Evolutionary conservation across 1,139 yeast species (phyloP).

Genomic region (Meyerozyma carpophila): DNA sequence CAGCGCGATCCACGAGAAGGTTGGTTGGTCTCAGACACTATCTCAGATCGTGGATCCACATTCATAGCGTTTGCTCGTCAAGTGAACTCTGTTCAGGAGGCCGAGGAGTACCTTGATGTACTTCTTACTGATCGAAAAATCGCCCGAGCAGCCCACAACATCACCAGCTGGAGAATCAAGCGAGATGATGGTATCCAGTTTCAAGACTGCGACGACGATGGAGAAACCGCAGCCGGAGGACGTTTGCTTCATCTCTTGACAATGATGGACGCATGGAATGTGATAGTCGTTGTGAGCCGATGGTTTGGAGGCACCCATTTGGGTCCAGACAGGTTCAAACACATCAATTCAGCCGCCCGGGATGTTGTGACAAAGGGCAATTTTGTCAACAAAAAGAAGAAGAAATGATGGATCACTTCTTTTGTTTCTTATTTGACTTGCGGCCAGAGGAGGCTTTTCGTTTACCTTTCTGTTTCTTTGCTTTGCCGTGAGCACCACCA

Average conservation of each 20-base stretch:
- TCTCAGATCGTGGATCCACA: conserved; percentile 78
- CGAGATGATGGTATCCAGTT: conserved; percentile 46
- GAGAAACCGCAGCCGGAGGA: conserved; percentile 96
- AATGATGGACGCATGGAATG: conserved; percentile 79
- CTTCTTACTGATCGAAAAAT: conserved; percentile 64
- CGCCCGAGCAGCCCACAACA: conserved; percentile 68
- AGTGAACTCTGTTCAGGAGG: conserved; percentile 63
- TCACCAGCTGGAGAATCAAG: conserved; percentile 79
- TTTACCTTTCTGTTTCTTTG: conserved; percentile 15
- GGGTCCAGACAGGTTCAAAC: conserved; percentile 93
- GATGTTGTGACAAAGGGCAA: conserved; percentile 72
- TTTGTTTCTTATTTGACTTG: conserved; percentile 16
- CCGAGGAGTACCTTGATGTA: conserved; percentile 42
- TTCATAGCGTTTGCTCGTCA: conserved; percentile 72
- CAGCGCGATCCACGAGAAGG: conserved; percentile 46
- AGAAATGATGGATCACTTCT: conserved; percentile 10
- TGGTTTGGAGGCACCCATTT: conserved; percentile 93
- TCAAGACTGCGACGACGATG: conserved; percentile 95
- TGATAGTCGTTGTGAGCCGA: conserved; percentile 79
- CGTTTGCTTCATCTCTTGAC: conserved; percentile 75
- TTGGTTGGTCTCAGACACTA: conserved; percentile 75
- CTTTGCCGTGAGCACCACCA: no score
- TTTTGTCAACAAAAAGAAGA: conserved; percentile 28
- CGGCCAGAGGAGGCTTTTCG: conserved; percentile 16
- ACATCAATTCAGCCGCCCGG: conserved; percentile 83